These are phyloP conservation scores for Glonium stellatum DNA, from an alignment of 495 filamentous ascomycete genomes.

Conservation along the genomic window DNA sequence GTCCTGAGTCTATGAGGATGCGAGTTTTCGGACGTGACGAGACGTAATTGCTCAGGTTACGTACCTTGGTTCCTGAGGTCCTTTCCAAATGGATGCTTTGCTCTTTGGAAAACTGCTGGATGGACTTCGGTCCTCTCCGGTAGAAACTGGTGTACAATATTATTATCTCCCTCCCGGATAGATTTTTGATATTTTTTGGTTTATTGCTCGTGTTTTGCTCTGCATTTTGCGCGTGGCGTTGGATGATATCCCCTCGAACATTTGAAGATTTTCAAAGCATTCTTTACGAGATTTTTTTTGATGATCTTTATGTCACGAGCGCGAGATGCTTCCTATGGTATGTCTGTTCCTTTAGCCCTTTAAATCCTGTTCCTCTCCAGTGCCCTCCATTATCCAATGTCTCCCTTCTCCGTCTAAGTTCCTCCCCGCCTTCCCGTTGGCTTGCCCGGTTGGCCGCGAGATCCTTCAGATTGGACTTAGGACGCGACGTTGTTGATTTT, in stretches of 20 bases:
- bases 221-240: slow-evolving; percentile 27
- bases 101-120: slow-evolving; percentile 13
- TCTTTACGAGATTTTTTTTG: slow-evolving; percentile 4
- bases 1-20: slow-evolving; percentile 28
- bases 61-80: slow-evolving; percentile 32
- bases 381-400: neutral
- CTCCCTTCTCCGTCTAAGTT: slow-evolving; percentile 18
- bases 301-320: slow-evolving; percentile 24
- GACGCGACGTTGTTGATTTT: slow-evolving; percentile 15
- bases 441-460: slow-evolving; percentile 34
- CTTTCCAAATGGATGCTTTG: slow-evolving; percentile 15
- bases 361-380: slow-evolving; percentile 33
- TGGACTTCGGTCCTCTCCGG: slow-evolving; percentile 16
- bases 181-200: slow-evolving; percentile 18
- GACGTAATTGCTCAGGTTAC: slow-evolving; percentile 38
- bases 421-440: slow-evolving; percentile 24
- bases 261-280: slow-evolving; percentile 18
- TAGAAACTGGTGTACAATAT: slow-evolving; percentile 23
- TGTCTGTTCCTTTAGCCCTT: slow-evolving; percentile 31
- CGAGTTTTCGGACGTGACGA: slow-evolving; percentile 24
- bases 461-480: slow-evolving; percentile 13
- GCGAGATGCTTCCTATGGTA: slow-evolving; percentile 21
- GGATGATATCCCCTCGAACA: slow-evolving; percentile 29
- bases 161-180: slow-evolving; percentile 11
- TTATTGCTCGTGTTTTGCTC: slow-evolving; percentile 33